phyloP scores from a whole-genome alignment of 306 rosid genomes.

The Prosopis cineraria region DNA sequence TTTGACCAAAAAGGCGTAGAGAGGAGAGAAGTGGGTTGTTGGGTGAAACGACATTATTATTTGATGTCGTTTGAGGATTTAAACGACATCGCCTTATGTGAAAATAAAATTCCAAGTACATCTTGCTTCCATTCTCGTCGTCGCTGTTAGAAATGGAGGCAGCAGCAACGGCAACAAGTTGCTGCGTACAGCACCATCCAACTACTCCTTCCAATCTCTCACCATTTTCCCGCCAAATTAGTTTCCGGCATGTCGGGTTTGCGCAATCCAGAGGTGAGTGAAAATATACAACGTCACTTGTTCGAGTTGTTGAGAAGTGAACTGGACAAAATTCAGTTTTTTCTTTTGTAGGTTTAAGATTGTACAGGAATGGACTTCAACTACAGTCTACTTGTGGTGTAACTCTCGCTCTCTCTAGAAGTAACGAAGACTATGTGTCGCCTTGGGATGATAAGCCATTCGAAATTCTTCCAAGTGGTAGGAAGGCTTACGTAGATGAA shows the following conservation, averaged over 20 bases:
- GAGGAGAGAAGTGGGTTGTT: not conserved
- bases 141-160: slow-evolving; percentile 19
- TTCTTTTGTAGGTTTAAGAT: slow-evolving; percentile 37
- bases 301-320: not conserved
- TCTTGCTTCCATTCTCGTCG: not conserved
- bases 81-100: not conserved
- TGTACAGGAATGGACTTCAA: slow-evolving; percentile 24
- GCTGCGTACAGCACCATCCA: not conserved
- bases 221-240: slow-evolving; percentile 33
- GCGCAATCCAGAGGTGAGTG: slow-evolving; percentile 37
- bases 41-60: slow-evolving; percentile 23
- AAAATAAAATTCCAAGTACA: not conserved
- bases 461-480: slow-evolving; percentile 60
- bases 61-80: not conserved
- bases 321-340: not conserved
- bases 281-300: not conserved
- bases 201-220: slow-evolving; percentile 7
- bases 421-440: slow-evolving; percentile 40
- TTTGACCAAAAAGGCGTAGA: not conserved
- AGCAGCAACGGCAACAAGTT: slow-evolving; percentile 11
- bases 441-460: slow-evolving; percentile 78
- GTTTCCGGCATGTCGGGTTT: slow-evolving; percentile 3
- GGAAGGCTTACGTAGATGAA: slow-evolving; percentile 68
- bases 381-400: slow-evolving; percentile 27
- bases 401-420: slow-evolving; percentile 36